These are phyloP conservation scores for Saccharomyces jurei DNA, from an alignment of 805 yeast genomes.

Conservation along the genomic window DNA sequence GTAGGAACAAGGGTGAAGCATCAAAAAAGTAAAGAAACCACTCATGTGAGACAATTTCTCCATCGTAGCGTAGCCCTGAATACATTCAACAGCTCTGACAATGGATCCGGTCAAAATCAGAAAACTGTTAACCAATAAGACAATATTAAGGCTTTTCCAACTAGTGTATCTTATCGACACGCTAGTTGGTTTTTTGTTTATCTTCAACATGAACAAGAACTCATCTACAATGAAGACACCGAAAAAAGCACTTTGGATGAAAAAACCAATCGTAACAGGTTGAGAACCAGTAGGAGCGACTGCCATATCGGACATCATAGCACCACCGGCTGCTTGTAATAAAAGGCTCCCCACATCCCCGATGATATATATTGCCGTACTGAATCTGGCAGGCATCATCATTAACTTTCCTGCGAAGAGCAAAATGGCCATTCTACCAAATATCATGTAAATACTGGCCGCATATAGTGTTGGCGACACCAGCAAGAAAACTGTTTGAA, in stretches of 20 bases:
- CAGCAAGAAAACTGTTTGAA: constrained; percentile 23
- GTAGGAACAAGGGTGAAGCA: constrained; percentile 23
- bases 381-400: constrained; percentile 17
- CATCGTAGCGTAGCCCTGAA: constrained; percentile 23
- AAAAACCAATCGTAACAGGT: constrained; percentile 26
- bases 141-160: constrained; percentile 12
- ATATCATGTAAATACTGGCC: constrained; percentile 29
- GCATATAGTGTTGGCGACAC: constrained; percentile 30
- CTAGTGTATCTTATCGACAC: constrained; percentile 3
- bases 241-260: constrained; percentile 28
- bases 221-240: constrained; percentile 22
- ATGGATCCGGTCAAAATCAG: constrained; percentile 29
- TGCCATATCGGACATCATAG: constrained; percentile 15
- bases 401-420: constrained; percentile 14
- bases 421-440: constrained; percentile 20
- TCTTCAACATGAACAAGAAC: constrained; percentile 8
- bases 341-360: constrained; percentile 29
- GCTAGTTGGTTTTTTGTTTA: neutral
- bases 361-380: constrained; percentile 25
- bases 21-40: constrained; percentile 26
- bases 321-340: constrained; percentile 31
- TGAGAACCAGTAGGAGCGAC: constrained; percentile 13
- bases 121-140: constrained; percentile 8
- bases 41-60: constrained; percentile 24
- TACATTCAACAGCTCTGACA: constrained; percentile 27